phyloP scores from a whole-genome alignment of 1,284 basidiomycete genomes.

The Ceratobasidium sp. region DNA sequence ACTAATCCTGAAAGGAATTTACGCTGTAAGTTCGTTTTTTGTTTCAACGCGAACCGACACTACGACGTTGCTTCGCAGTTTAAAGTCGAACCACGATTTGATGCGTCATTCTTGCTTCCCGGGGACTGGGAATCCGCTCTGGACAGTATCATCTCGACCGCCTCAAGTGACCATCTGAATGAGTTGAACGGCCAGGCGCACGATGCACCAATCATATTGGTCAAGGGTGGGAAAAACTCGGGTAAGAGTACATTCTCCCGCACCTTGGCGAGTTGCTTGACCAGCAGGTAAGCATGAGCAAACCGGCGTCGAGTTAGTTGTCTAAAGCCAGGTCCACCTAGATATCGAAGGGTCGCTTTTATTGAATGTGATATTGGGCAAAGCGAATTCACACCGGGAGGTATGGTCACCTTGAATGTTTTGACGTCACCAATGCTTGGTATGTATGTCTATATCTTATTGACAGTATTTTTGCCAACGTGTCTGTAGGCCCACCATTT shows the following conservation, averaged over 20 bases:
- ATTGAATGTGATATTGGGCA: slow-evolving; percentile 94
- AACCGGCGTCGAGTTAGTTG: neutral
- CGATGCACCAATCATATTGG: slow-evolving; percentile 55
- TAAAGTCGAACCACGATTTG: slow-evolving; percentile 45
- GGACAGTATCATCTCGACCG: slow-evolving; percentile 36
- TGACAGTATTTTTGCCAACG: slow-evolving; percentile 2
- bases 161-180: slow-evolving; percentile 32
- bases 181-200: slow-evolving; percentile 38
- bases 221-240: slow-evolving; percentile 84
- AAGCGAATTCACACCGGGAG: slow-evolving; percentile 90
- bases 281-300: slow-evolving; percentile 56
- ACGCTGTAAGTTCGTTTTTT: slow-evolving; percentile 58
- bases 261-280: slow-evolving; percentile 73
- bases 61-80: slow-evolving; percentile 26
- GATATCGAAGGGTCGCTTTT: slow-evolving; percentile 80
- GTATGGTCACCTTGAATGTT: slow-evolving; percentile 81
- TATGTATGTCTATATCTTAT: slow-evolving; percentile 47
- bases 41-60: neutral
- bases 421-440: slow-evolving; percentile 74
- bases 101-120: slow-evolving; percentile 55
- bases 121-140: slow-evolving; percentile 65
- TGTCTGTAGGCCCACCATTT: slow-evolving; percentile 76
- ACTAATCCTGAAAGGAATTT: slow-evolving; percentile 59
- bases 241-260: slow-evolving; percentile 91
- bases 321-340: slow-evolving; percentile 43